Base-by-base conservation (phyloP, 2,329 filamentous ascomycete species). In the Aspergillus transmontanensis region DNA sequence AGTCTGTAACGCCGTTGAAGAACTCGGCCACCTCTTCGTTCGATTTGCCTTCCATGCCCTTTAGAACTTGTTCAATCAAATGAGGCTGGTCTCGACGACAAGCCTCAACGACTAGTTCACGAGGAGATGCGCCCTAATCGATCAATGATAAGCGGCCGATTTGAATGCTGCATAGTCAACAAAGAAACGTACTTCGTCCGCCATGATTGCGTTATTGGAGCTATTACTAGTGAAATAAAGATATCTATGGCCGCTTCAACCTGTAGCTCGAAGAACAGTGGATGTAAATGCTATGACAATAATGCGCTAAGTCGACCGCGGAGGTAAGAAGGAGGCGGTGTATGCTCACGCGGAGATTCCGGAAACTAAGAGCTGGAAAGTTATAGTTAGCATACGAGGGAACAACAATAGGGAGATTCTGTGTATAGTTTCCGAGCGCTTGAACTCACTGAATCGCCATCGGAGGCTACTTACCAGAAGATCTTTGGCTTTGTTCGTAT, bases 71-170 rank as follows among this genome's bases (percentile, higher is more conserved):
- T 71, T 86, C 81, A 61, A 98, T 87, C 64, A 98, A 88, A 59
- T 94, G 90, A 69, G 89, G 89, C 81, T 98, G 97, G 85, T 98
- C 94, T 74, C 93, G 88, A 65, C 94, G 92, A 81, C 92, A 96
- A 72, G 95, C 92, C 83, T 96, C 94, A 80, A 98, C 88, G 71
- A 98, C 87, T 73, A 92, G 87, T 82, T 98, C 94, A 78, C 89
- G 86, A 54, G 89, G 87, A 64, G 92, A 92, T 71, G 94, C 94
- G 76, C 94, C 95, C 90, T 96, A 72, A 7, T 55, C 55, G 34
- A 50, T 43, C 28, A 57, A 48, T 30, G 34, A 34, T 63, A 46
- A 59, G 53, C 66, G 61, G 66, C 10, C 21, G 36, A 43, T 23
- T 9, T 11, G 51, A 28, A 34, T 30, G 28, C 21, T 10, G 26